Evolutionary conservation across 106 monocot species (phyloP), one percentile per base, ranked within the genome.

Genomic region (Alisma plantagoaquatica): DNA sequence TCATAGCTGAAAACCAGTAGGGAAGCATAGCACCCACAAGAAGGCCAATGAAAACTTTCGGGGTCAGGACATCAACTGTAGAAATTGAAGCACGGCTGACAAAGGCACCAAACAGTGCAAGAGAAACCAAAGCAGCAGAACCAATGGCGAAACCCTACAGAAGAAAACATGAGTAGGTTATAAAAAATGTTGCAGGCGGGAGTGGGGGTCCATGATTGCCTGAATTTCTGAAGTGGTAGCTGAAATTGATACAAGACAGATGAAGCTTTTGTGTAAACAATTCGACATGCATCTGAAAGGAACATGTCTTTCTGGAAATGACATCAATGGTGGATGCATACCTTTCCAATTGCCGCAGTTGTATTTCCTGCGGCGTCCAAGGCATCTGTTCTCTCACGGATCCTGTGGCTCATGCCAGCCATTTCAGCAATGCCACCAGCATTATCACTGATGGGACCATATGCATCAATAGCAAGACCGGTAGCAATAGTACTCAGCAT

Each of bases 1-100:
- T 82, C 81, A 82, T 76, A 51, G 81, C 81, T 0, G 81, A 82
- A 61, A 82, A 82, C 81, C 81, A 82, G 69, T 82, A 82, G 23
- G 81, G 81, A 57, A 82, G 81, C 84, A 84, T 84, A 10, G 78
- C 78, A 21, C 78, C 84, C 19, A 84, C 84, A 27, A 84, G 27
- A 33, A 84, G 42, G n/a, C 84, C 84, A 20, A 78, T 63, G 65
- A 84, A 84, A 22, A 84, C 84, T 61, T 64, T 78, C 3, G 84
- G 84, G 5, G 64, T 75, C 47, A 84, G 50, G 3, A 84, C 75
- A 49, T 84, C 75, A 4, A 84, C 71, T 7, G 75, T 65, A 17
- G 33, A 19, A 50, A 84, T 75, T 10, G 46, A 74, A 7, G 83
- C 71, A 25, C 83, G 51, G 51, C 83, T 83, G 32, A 83, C 83